Base-by-base conservation (phyloP, 2,329 filamentous ascomycete species). In the Hyphodiscus sp. region DNA sequence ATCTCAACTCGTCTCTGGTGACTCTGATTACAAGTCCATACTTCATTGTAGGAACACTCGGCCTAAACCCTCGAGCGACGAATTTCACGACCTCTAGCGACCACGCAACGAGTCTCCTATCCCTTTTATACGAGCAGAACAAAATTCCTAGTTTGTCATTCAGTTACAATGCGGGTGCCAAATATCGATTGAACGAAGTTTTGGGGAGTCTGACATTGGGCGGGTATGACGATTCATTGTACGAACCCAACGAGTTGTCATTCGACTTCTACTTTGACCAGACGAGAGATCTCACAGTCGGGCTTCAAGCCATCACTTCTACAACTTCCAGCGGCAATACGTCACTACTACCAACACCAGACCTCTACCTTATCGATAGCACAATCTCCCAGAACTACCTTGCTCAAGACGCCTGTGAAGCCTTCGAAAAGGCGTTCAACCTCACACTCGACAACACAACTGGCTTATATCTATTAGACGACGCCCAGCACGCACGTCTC, bases 121-220 rank as follows among this genome's bases (percentile, higher is more conserved):
- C 66, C 10, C 65, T 68, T 0, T 59, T 73, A 3, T 69, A 68
- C 52, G 64, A 68, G 11, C 57, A 68, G 19, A 61, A 62, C 1
- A 51, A 62, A 19, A 71, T 71, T 26, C 69, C 70, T 6, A 70
- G 69, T 49, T 52, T 69, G 20, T 70, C 68, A 38, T 38, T 38
- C 66, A 69, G 68, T 49, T 74, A 73, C 55, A 72, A 70, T 9
- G 71, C 70, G 4, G 71, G 71, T 6, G 70, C 71, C 13, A 62
- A 61, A 41, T 73, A 74, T 47, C 67, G 67, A n/a, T 47, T 52
- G 41, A 59, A 51, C 42, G 43, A 67, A 61, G 67, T 42, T 58
- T 69, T 68, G 43, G 70, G 68, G 7, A 69, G 70, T 42, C 54
- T 73, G 15, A 69, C 70, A 4, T 63, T 74, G 20, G 70, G 68